These are phyloP conservation scores for Lasiosphaeria hispida DNA, from an alignment of 495 filamentous ascomycete species.

Conservation along the genomic window DNA sequence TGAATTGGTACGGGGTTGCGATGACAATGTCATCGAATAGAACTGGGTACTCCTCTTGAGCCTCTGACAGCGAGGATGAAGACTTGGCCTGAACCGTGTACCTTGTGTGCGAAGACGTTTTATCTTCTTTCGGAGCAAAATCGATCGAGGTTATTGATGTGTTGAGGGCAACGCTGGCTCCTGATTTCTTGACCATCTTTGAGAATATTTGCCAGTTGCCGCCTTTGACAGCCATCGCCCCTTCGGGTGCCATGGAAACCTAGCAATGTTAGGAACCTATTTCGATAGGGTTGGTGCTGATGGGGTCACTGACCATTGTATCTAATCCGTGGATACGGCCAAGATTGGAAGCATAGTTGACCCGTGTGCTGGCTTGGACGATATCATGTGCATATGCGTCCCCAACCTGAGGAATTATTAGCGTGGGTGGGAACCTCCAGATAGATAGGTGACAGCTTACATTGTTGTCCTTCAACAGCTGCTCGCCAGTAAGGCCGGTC, in stretches of 20 bases:
- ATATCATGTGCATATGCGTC: slow-evolving; percentile 73
- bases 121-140: slow-evolving; percentile 37
- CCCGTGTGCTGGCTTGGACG: slow-evolving; percentile 86
- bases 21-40: slow-evolving; percentile 78
- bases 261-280: slow-evolving; percentile 19
- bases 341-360: slow-evolving; percentile 94
- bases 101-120: slow-evolving; percentile 29
- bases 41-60: slow-evolving; percentile 32
- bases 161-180: slow-evolving; percentile 62
- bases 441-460: slow-evolving; percentile 26
- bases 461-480: slow-evolving; percentile 66
- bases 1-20: slow-evolving; percentile 70
- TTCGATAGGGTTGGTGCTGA: neutral
- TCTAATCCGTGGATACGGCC: slow-evolving; percentile 82
- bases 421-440: neutral
- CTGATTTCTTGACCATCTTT: slow-evolving; percentile 66
- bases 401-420: slow-evolving; percentile 48
- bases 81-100: slow-evolving; percentile 51
- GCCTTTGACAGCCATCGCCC: slow-evolving; percentile 72
- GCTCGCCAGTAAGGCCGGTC: slow-evolving; percentile 67
- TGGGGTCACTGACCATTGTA: slow-evolving; percentile 69
- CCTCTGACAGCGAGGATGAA: slow-evolving; percentile 23
- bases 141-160: slow-evolving; percentile 63
- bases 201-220: slow-evolving; percentile 97
- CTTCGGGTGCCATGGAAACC: slow-evolving; percentile 75